Evolutionary conservation across 441 rosid species (phyloP).

Genomic region (Arabidopsis lyrata): DNA sequence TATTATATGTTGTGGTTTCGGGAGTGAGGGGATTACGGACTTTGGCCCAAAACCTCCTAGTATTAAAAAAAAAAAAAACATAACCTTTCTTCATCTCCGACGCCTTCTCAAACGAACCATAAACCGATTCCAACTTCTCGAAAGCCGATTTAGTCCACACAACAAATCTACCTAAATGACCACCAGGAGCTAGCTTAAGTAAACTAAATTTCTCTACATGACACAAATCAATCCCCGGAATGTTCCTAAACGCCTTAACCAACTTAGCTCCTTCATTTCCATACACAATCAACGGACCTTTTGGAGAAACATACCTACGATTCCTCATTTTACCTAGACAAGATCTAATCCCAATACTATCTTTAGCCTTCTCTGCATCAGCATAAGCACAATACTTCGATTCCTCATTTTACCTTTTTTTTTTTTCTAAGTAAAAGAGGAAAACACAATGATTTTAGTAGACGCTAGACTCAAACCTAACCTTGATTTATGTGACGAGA

Average conservation of each 20-base stretch:
- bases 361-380: too few relatives aligned
- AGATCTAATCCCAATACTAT: background rate
- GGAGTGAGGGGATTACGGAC: too few relatives aligned
- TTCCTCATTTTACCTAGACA: background rate
- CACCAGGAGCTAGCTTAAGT: background rate
- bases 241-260: background rate
- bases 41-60: too few relatives aligned
- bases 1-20: too few relatives aligned
- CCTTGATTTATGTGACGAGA: too few relatives aligned
- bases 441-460: too few relatives aligned
- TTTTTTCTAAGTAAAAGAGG: too few relatives aligned
- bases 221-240: background rate
- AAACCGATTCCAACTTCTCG: background rate
- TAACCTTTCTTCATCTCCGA: conserved; percentile 90
- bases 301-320: background rate
- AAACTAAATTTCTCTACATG: background rate
- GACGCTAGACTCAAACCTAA: too few relatives aligned
- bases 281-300: background rate
- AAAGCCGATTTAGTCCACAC: background rate
- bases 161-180: background rate
- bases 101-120: conserved; percentile 70
- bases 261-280: background rate
- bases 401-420: too few relatives aligned
- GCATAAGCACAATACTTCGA: too few relatives aligned
- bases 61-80: conserved; percentile 39